Base-by-base conservation (phyloP, 257 asterid species). In the Forsythia viridissima region DNA sequence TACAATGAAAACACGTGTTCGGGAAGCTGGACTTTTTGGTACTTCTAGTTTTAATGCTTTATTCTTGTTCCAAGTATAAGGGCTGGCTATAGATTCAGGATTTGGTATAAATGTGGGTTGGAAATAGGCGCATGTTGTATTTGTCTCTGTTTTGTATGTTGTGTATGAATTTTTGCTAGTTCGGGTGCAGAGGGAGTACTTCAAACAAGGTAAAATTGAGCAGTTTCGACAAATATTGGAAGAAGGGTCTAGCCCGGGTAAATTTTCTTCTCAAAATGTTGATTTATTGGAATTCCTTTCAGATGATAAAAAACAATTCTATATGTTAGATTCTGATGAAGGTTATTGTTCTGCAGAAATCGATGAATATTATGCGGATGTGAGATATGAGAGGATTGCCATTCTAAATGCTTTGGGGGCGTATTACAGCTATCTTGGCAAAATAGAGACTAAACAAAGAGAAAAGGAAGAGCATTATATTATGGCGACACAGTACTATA, bases 201-300 rank as follows among this genome's bases (percentile, higher is more conserved):
- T 96, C 87, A 96, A 96, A 84, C 99, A 96, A 90, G 99, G 98
- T 43, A 96, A 93, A 85, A 78, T 91, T 4, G 94, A 90, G 55
- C 98, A 96, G 80, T 96, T 96, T 79, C 92, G 90, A 80, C 99
- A 93, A 87, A 96, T 96, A 80, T 84, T 96, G 85, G 99, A 93
- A 87, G 99, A 93, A 88, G 99, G 98, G 76, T 96, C 99, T 76
- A 92, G 97, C 85, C 99, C 98, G 75, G 98, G 99, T 95, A 85
- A 71, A 61, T 4, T 18, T 73, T 70, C 52, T 72, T 69, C 57
- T 59, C 66, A 6, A 7, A 39, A 65, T 72, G 36, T 41, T 79
- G 43, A 34, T 65, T 36, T 65, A 42, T 8, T 76, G 8, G 61
- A 66, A 20, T 79, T 82, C 79, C 52, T 75, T 73, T 72, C 42